These are phyloP conservation scores for Epichloe glyceriae DNA, from an alignment of 2,329 filamentous ascomycete species.

Conservation along the genomic window DNA sequence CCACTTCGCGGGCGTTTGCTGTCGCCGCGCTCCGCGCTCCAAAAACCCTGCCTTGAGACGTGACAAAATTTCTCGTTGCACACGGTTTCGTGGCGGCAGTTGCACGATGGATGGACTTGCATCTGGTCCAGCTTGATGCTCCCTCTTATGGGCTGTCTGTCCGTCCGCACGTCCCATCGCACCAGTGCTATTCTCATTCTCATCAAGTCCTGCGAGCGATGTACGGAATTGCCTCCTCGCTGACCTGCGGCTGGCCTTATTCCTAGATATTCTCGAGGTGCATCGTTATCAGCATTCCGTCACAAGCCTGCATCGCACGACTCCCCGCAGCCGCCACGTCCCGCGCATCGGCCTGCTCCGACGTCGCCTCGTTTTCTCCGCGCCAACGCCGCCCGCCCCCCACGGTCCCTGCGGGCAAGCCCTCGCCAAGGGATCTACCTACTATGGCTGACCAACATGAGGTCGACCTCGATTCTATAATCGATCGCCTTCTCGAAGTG, in stretches of 20 bases:
- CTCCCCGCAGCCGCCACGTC: slow-evolving; percentile 16
- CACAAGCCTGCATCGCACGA: slow-evolving; percentile 14
- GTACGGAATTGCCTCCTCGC: background rate
- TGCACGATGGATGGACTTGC: background rate
- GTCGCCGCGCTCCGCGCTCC: too few species aligned
- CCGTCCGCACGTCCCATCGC: background rate
- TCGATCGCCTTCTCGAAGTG: slow-evolving; percentile 94
- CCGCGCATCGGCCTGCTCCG: slow-evolving; percentile 17
- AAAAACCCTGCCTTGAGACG: too few species aligned
- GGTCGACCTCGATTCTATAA: slow-evolving; percentile 98
- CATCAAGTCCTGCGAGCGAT: background rate
- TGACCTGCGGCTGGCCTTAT: slow-evolving; percentile 7
- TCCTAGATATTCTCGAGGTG: slow-evolving; percentile 18
- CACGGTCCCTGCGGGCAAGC: slow-evolving; percentile 26
- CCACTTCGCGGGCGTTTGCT: background rate
- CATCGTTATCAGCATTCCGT: slow-evolving; percentile 12
- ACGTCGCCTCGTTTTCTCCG: slow-evolving; percentile 12
- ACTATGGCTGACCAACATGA: slow-evolving; percentile 61
- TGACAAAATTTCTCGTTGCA: background rate
- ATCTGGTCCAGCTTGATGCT: background rate
- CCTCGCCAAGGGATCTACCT: slow-evolving; percentile 20
- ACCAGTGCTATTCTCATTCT: background rate
- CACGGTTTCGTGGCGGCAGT: background rate
- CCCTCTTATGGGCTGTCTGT: background rate
- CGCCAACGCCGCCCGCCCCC: slow-evolving; percentile 11